Conservation (phyloP, 768 basidiomycete species). For the Lentinus tigrinus region DNA sequence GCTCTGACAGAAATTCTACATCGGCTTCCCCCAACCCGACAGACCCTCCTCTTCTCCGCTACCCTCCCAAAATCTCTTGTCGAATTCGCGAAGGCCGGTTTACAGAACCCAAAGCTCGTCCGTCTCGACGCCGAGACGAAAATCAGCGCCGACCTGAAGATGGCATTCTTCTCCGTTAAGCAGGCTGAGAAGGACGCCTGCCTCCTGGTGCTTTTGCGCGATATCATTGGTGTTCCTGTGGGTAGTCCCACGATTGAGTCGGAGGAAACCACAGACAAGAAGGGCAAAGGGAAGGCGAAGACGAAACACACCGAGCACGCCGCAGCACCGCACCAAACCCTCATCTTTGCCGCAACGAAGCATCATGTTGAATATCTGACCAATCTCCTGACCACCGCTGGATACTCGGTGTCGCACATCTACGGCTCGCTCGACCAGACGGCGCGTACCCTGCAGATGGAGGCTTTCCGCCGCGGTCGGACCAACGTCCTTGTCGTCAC, state of each 20-base stretch:
- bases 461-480: constrained; percentile 76
- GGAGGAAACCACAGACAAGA: constrained; percentile 33
- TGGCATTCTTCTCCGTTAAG: constrained; percentile 94
- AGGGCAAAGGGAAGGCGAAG: constrained; percentile 50
- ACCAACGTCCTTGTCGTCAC: constrained; percentile 92
- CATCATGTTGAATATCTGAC: constrained; percentile 97
- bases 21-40: constrained; percentile 82
- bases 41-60: constrained; percentile 94
- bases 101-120: constrained; percentile 90
- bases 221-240: constrained; percentile 82
- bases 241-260: constrained; percentile 33
- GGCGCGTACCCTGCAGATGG: constrained; percentile 88
- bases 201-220: constrained; percentile 77
- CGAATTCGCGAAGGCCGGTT: constrained; percentile 97
- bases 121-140: constrained; percentile 96
- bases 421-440: constrained; percentile 94
- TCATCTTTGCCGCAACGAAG: constrained; percentile 95
- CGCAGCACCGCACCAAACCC: constrained; percentile 82
- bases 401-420: constrained; percentile 90
- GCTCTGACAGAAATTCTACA: constrained; percentile 90
- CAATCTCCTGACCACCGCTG: constrained; percentile 71
- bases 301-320: constrained; percentile 43
- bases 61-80: constrained; percentile 94
- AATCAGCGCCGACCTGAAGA: constrained; percentile 88
- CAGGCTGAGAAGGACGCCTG: constrained; percentile 94